Base-by-base conservation (phyloP, 2,329 filamentous ascomycete species). In the Penicillium sp. region DNA sequence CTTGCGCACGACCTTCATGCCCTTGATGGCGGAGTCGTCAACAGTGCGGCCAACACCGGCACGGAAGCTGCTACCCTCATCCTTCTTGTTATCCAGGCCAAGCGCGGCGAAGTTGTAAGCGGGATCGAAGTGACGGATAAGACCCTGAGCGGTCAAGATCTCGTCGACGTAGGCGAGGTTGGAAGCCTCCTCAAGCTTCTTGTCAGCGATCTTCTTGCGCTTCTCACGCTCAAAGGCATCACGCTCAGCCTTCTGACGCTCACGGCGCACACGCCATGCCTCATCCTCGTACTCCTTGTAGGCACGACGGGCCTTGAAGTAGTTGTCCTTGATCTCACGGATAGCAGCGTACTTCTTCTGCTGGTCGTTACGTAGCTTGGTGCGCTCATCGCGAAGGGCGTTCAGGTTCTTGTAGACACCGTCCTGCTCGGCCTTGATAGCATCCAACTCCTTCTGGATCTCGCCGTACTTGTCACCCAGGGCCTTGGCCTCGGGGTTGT, bases 101-200 rank as follows among this genome's bases (percentile, higher is more conserved):
- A 81, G 58, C 83, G 83, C 57, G 80, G 84, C 29, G 75, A 84
- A 79, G 89, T 90, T 77, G 89, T 90, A 71, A 82, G 72, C 84
- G 2, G 93, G 93, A 74, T 97, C 92, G 65, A 97, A 93, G 82
- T 93, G 93, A 65, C 88, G 87, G 66, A 97, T 89, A 44, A 99
- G 82, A 72, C 87, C 89, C 78, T 94, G 90, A 59, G 91, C 90
- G 51, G 89, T 89, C 67, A 92, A 85, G 69, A 99, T 96, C 79
- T 99, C 92, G 67, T 97, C 91, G 45, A 90, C 82, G 81, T 91
- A 99, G 50, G 94, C 94, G 15, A 89, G 92, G 67, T 90, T 88
- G 27, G 72, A 76, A 55, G 73, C 78, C 65, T 80, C 78, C 65
- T 81, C 78, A 26, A 81, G 70, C 67, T 79, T 79, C 69, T 81